Conservation (phyloP, 805 yeast genomes). For the Lachancea mirantina region DNA sequence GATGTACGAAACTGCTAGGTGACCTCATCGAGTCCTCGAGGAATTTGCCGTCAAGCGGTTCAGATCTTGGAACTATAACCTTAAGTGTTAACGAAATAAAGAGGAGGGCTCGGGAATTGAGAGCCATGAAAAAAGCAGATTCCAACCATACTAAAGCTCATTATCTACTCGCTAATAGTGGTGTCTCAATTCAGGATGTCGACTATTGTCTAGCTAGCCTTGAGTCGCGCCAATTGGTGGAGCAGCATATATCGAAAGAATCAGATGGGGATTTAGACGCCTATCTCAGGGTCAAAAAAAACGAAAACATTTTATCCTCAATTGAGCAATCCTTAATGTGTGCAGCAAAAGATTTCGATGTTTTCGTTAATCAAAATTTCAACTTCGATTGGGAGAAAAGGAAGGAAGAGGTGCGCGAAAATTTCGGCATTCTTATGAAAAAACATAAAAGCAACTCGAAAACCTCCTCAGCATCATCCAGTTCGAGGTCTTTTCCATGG, state of each 20-base stretch:
- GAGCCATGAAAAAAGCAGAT: constrained; percentile 37
- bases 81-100: constrained; percentile 74
- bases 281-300: constrained; percentile 62
- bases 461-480: constrained; percentile 13
- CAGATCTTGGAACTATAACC: constrained; percentile 74
- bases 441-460: constrained; percentile 13
- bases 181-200: constrained; percentile 78
- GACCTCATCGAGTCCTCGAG: constrained; percentile 74
- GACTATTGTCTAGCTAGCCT: constrained; percentile 46
- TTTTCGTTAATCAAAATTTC: constrained; percentile 62
- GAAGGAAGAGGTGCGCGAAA: constrained; percentile 64
- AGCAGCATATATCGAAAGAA: constrained; percentile 15
- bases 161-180: constrained; percentile 83
- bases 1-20: constrained; percentile 35
- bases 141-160: constrained; percentile 63
- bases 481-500: constrained; percentile 21
- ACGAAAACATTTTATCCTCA: constrained; percentile 72
- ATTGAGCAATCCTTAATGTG: constrained; percentile 70
- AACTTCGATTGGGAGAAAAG: constrained; percentile 79
- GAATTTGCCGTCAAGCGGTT: constrained; percentile 57
- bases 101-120: constrained; percentile 52
- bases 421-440: constrained; percentile 52
- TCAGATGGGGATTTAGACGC: constrained; percentile 45
- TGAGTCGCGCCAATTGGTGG: constrained; percentile 36
- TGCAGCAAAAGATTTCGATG: constrained; percentile 80